Percentiles rank a stretch among this genome's conserved stretches.
These are phyloP conservation scores for Hypoxylon lienhwacheense DNA, from an alignment of 495 filamentous ascomycete genomes.

Conservation along the genomic window DNA sequence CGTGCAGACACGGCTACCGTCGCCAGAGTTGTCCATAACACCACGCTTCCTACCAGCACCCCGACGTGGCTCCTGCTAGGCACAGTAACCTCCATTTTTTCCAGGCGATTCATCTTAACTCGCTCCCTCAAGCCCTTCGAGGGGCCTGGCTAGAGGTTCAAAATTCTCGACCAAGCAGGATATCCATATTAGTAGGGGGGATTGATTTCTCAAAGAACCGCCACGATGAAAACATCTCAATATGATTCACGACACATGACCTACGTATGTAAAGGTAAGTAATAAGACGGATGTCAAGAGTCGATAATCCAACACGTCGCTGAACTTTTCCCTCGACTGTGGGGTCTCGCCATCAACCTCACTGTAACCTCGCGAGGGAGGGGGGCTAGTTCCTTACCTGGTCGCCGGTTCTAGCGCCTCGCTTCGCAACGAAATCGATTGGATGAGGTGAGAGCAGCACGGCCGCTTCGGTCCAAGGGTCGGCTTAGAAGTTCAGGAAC, in stretches of 20 bases:
- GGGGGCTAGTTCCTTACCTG: constrained; percentile 14
- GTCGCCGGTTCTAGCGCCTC: constrained; percentile 3
- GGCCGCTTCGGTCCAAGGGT: not conserved
- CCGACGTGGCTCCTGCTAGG: constrained; percentile 24
- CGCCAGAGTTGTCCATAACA: constrained; percentile 19
- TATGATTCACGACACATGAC: not conserved
- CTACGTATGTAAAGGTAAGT: not conserved
- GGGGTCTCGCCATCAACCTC: constrained; percentile 3
- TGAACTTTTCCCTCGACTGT: constrained; percentile 9
- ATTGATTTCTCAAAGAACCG: constrained; percentile 2
- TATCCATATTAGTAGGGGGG: constrained; percentile 26
- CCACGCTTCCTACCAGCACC: constrained; percentile 20
- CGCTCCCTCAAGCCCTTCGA: not conserved
- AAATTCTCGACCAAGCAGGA: constrained; percentile 4
- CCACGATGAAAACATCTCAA: constrained; percentile 9
- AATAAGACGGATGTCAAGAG: not conserved
- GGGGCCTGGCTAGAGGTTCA: constrained; percentile 9
- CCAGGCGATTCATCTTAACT: constrained; percentile 4
- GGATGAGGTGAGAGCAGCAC: constrained; percentile 12
- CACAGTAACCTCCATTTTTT: not conserved
- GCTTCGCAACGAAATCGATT: constrained; percentile 10
- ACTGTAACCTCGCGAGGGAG: constrained; percentile 7
- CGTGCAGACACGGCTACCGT: constrained; percentile 21
- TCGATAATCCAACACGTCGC: not conserved
- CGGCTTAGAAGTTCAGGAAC: constrained; percentile 10